Base-by-base conservation (phyloP, 345 rosid genomes). In the Turnera subulata region DNA sequence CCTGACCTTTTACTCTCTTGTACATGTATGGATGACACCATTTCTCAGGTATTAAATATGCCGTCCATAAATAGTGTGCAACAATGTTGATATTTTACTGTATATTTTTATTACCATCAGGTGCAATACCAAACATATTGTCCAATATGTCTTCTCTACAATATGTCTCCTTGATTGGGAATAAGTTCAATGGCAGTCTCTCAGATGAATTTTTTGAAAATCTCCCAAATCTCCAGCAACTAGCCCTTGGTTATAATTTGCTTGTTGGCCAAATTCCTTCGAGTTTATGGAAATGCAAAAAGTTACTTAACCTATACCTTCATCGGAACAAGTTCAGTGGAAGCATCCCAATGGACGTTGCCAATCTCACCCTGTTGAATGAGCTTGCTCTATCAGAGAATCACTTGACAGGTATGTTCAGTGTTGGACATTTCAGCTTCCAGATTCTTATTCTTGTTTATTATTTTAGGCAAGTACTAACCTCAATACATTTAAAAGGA, bases 291-390 rank as follows among this genome's bases (percentile, higher is more conserved):
- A 9, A 33, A 15, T 58, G 63, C 26, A 58, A 25, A 15, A 7
- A 57, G 46, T 35, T 65, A 8, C n/a, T 20, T 16, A 4, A 0
- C 19, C 14, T 65, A 19, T n/a, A 22, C 11, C 5, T 57, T 29
- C 5, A 4, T 29, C 5, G 8, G 35, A 29, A 29, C 35, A 29
- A 32, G 12, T 23, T 65, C 21, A 51, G 45, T 0, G 58, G 65
- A 50, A 16, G 25, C n/a, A 58, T 58, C 26, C 59, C 64, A 13
- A 38, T 2, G 39, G 67, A 37, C 42, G 39, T 66, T 8, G 63
- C 56, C 0, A 59, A 53, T 38, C 10, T 63, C 6, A 63, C 69
- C 1, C 29, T 38, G 44, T 56, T 64, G 25, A 7, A 20, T 53
- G 24, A 33, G 17, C 45, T 63, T 16, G 16, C 5, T 8, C 35